phyloP scores from a whole-genome alignment of 495 filamentous ascomycete species.

The Parathielavia hyrcaniae region DNA sequence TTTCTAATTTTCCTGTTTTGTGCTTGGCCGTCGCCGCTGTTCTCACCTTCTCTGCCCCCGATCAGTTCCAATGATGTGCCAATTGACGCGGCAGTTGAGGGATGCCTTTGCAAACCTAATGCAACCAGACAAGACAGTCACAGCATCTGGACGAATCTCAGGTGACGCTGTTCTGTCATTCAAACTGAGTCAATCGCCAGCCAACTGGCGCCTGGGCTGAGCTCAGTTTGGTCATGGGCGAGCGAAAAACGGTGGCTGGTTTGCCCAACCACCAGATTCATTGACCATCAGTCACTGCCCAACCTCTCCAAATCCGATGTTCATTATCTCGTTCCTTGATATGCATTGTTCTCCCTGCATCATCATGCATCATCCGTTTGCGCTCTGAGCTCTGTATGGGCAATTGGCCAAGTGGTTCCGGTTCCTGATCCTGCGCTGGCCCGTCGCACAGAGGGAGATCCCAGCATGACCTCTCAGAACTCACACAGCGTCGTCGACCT shows the following conservation, averaged over 20 bases:
- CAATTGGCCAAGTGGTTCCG: conserved; percentile 13
- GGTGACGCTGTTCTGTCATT: neutral
- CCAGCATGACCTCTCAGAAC: conserved; percentile 25
- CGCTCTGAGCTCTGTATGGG: conserved; percentile 22
- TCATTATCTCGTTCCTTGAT: conserved; percentile 21
- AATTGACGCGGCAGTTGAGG: neutral
- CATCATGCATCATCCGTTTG: conserved; percentile 15
- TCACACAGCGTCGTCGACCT: conserved; percentile 22
- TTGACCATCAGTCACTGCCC: conserved; percentile 4
- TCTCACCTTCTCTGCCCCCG: neutral
- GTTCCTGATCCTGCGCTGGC: conserved; percentile 5
- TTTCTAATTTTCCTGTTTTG: no score
- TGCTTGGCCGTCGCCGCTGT: no score
- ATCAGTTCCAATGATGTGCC: neutral
- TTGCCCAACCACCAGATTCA: conserved; percentile 5
- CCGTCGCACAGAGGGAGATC: neutral
- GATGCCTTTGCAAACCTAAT: neutral
- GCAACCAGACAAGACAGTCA: neutral
- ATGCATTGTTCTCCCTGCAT: conserved; percentile 18
- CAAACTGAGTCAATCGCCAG: neutral
- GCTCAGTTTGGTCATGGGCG: neutral
- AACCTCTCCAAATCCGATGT: conserved; percentile 14
- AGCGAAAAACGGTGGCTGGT: conserved; percentile 18
- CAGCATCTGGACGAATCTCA: neutral
- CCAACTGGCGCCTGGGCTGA: neutral